Percentiles rank a stretch among this genome's conserved stretches.
These are phyloP conservation scores for Monosiga brevicollis DNA, from an alignment of 78 protist species.

Conservation along the genomic window DNA sequence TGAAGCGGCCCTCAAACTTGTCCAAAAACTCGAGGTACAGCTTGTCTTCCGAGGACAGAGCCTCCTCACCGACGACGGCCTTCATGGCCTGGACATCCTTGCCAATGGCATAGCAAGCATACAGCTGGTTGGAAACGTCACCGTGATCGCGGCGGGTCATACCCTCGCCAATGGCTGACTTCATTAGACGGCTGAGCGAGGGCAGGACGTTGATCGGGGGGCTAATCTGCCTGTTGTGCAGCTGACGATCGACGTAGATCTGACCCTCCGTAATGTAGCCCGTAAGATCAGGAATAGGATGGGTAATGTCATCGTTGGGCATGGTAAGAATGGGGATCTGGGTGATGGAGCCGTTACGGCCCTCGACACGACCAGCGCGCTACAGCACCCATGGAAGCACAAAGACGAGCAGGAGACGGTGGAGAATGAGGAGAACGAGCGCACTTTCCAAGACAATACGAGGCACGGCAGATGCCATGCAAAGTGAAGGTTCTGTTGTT, in stretches of 20 bases:
- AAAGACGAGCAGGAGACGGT: no score
- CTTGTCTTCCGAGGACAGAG: constrained; percentile 88
- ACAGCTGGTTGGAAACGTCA: constrained; percentile 97
- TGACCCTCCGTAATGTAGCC: constrained; percentile 99
- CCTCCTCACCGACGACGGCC: constrained; percentile 99
- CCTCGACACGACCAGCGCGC: constrained; percentile 99
- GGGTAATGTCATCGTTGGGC: constrained; percentile 99
- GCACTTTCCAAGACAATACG: no score
- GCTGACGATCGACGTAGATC: constrained; percentile 95
- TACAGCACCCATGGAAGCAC: no score
- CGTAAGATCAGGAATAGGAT: constrained; percentile 99
- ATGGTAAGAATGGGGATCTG: constrained; percentile 99
- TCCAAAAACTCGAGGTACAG: constrained; percentile 93
- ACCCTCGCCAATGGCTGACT: constrained; percentile 92
- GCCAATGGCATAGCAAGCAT: constrained; percentile 99
- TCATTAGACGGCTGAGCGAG: constrained; percentile 99
- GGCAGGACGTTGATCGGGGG: constrained; percentile 99
- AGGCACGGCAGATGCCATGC: no score
- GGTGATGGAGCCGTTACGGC: constrained; percentile 97
- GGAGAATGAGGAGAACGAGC: no score
- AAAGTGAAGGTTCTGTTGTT: no score
- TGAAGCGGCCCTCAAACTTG: constrained; percentile 90
- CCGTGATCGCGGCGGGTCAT: constrained; percentile 97
- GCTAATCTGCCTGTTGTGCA: constrained; percentile 91
- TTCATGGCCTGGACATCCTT: constrained; percentile 96